Conservation (phyloP, 2,329 filamentous ascomycete species). For the Trichoderma koningiopsis region DNA sequence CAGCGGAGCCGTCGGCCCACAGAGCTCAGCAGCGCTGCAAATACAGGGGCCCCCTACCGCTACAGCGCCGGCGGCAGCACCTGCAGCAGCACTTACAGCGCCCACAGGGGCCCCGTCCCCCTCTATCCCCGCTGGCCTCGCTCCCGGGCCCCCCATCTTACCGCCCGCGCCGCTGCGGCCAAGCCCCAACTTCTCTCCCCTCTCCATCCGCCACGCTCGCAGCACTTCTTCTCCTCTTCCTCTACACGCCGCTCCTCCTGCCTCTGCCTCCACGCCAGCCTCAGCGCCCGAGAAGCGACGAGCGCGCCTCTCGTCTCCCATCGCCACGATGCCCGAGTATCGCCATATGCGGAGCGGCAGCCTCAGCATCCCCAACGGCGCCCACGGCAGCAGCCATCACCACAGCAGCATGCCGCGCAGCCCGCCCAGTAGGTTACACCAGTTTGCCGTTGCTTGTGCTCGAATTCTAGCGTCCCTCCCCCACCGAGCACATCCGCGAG, state of each 20-base stretch:
- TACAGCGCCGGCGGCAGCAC: neutral
- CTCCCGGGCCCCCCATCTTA: slow-evolving; percentile 14
- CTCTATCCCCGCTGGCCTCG: slow-evolving; percentile 7
- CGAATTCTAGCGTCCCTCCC: slow-evolving; percentile 6
- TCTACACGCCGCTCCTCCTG: slow-evolving; percentile 18
- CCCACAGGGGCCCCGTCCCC: slow-evolving; percentile 9
- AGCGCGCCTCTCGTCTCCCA: slow-evolving; percentile 24
- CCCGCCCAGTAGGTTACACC: slow-evolving; percentile 57
- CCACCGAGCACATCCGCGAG: slow-evolving; percentile 6
- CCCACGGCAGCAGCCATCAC: slow-evolving; percentile 32
- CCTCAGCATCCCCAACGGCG: slow-evolving; percentile 51
- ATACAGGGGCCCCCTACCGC: slow-evolving; percentile 17
- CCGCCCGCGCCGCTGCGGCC: slow-evolving; percentile 16
- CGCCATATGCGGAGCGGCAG: slow-evolving; percentile 61
- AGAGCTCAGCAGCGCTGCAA: neutral
- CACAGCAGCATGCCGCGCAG: slow-evolving; percentile 53
- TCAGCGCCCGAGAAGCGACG: slow-evolving; percentile 23
- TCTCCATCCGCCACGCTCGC: slow-evolving; percentile 25
- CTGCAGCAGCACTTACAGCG: slow-evolving; percentile 13
- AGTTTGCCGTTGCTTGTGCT: neutral
- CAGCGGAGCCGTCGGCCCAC: slow-evolving; percentile 6
- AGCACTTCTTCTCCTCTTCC: slow-evolving; percentile 27
- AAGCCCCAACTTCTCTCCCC: slow-evolving; percentile 24
- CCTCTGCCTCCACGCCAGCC: slow-evolving; percentile 2
- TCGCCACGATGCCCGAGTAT: slow-evolving; percentile 51